phyloP scores from a whole-genome alignment of 129 eudicot genomes.

The Daucus carota region DH1_v3.0 NC_030383.2:55159001-55159500 shows the following conservation, averaged over 20 bases:
- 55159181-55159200: neutral
- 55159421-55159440: constrained; percentile 36
- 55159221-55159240: neutral
- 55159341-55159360: constrained; percentile 59
- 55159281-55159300: neutral
- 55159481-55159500: constrained; percentile 16
- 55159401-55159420: constrained; percentile 34
- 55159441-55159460: constrained; percentile 80
- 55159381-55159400: constrained; percentile 10
- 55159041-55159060: neutral
- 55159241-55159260: neutral
- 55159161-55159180: neutral
- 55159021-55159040: neutral
- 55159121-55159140: neutral
- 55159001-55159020: neutral
- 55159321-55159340: constrained; percentile 53
- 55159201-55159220: neutral
- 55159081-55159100: neutral
- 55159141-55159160: neutral
- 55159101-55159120: too few relatives aligned
- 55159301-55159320: constrained; percentile 36
- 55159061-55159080: neutral
- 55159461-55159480: constrained; percentile 71
- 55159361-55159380: constrained; percentile 43
- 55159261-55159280: neutral